These are phyloP conservation scores for Zygoascus biomembranicola DNA, from an alignment of 805 yeast species.

Conservation along the genomic window DNA sequence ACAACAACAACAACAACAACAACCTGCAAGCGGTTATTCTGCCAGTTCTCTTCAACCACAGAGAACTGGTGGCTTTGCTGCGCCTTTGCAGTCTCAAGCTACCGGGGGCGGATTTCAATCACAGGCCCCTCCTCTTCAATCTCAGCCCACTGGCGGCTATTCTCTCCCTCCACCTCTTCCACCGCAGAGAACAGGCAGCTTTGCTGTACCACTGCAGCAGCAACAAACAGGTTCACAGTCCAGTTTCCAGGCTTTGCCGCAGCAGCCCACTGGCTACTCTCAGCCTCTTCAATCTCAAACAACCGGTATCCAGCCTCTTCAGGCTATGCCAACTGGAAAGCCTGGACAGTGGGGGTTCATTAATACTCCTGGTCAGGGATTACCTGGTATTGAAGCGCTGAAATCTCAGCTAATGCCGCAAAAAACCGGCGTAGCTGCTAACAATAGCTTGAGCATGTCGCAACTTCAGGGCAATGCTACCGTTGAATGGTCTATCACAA, in stretches of 20 bases:
- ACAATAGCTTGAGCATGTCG: background rate
- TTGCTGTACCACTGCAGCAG: constrained; percentile 31
- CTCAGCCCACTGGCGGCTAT: constrained; percentile 19
- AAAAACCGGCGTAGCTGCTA: constrained; percentile 22
- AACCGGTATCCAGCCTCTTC: constrained; percentile 26
- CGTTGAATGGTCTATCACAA: constrained; percentile 75
- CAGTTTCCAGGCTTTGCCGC: constrained; percentile 27
- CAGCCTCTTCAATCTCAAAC: constrained; percentile 26
- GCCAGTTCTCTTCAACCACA: constrained; percentile 12
- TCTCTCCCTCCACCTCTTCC: constrained; percentile 10
- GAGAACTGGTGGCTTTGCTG: constrained; percentile 20
- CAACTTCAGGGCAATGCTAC: constrained; percentile 37
- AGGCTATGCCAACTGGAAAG: constrained; percentile 45
- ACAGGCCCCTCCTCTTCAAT: constrained; percentile 7
- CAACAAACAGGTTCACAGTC: constrained; percentile 33
- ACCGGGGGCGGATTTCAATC: constrained; percentile 15
- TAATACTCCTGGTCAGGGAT: constrained; percentile 57
- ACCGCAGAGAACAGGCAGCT: constrained; percentile 18
- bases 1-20: constrained; percentile 14
- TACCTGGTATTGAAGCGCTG: constrained; percentile 63
- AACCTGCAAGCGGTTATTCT: constrained; percentile 11
- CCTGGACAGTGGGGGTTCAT: constrained; percentile 82
- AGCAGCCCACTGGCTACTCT: constrained; percentile 23
- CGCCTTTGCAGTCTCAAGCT: constrained; percentile 26
- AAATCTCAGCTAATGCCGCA: constrained; percentile 59